These are phyloP conservation scores for Chenopodium album DNA, from an alignment of 148 eudicot genomes.

Conservation along the genomic window DNA sequence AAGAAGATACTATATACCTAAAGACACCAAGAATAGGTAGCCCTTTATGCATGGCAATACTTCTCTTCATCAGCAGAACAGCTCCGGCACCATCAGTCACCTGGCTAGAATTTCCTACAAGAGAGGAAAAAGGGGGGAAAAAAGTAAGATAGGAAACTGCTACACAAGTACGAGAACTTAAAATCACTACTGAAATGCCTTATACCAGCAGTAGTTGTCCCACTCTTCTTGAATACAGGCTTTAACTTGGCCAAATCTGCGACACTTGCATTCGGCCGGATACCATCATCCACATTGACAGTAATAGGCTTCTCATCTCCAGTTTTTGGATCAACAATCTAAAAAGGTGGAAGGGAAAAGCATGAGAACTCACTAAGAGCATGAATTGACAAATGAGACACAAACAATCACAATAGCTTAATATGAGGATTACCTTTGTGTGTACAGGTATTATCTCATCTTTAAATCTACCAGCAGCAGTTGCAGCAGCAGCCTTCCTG, in stretches of 20 bases:
- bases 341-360: background rate
- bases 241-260: slow-evolving; percentile 75
- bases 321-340: slow-evolving; percentile 96
- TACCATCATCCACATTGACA: slow-evolving; percentile 85
- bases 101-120: slow-evolving; percentile 91
- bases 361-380: background rate
- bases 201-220: slow-evolving; percentile 94
- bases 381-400: background rate
- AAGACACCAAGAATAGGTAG: slow-evolving; percentile 91
- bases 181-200: background rate
- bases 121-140: background rate
- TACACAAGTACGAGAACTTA: background rate
- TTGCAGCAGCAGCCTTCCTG: slow-evolving; percentile 93
- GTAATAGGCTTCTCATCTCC: slow-evolving; percentile 90
- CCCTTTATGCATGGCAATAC: slow-evolving; percentile 79
- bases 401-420: background rate
- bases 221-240: slow-evolving; percentile 90
- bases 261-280: slow-evolving; percentile 65
- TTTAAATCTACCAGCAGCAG: slow-evolving; percentile 86
- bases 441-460: slow-evolving; percentile 85
- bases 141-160: background rate
- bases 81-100: slow-evolving; percentile 99
- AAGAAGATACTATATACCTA: slow-evolving; percentile 44
- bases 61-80: slow-evolving; percentile 95
- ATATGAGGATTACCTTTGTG: slow-evolving; percentile 57